Base-by-base conservation (phyloP, 1,284 basidiomycete genomes). In the Tylopilus microsporus region DNA sequence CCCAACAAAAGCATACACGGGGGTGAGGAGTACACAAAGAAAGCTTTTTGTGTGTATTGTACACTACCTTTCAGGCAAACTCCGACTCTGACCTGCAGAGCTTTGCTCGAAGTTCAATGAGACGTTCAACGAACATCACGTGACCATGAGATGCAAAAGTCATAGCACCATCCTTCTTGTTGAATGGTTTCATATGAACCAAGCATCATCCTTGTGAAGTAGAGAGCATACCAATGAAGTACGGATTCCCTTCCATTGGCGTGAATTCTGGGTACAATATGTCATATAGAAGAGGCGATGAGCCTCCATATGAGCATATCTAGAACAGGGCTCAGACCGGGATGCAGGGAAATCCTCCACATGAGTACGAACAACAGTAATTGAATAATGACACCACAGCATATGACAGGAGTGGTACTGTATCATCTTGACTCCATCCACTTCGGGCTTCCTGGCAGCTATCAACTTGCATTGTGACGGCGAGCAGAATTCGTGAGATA, bases 201-300 rank as follows among this genome's bases (percentile, higher is more conserved):
- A 47, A 61, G 19, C 45, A 70, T 56, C 30, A 69, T 64, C 71
- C 72, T 52, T 62, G 65, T 56, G 68, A 64, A 32, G 55, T 60
- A 48, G 69, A 57, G 15, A 70, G 59, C 3, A 62, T 61, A 39
- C 63, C 66, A 13, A 59, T 57, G 52, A 67, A 63, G 55, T 61
- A 30, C 52, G 70, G 61, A 48, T 32, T 56, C 42, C 60, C 66
- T 48, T 62, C 62, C 19, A 71, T 52, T 5, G 69, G 66, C 30
- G 87, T 79, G 51, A 88, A 77, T 66, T 88, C 83, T 19, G 85
- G 82, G 67, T 86, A 81, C 73, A 88, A 65, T 88, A 89, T 60
- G 81, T 82, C 58, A 78, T 81, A 58, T 82, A 71, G 66, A 82
- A 83, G 51, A 80, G 69, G 39, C 75, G 73, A 61, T 66, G 73